Conservation (phyloP, 306 rosid species). For the Lupinus albus region DNA sequence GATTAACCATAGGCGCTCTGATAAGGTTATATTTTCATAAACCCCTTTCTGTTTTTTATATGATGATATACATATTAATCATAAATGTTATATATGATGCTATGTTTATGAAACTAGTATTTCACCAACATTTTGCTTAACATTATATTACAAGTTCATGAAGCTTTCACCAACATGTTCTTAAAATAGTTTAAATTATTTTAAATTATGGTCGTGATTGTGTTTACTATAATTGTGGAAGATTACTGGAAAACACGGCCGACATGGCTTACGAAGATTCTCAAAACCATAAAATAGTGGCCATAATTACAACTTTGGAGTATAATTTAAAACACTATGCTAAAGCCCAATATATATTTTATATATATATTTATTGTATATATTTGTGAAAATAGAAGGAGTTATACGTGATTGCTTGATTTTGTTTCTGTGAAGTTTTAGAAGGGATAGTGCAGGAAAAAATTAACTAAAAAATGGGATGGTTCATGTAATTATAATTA, state of each 20-base stretch:
- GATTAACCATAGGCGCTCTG: slow-evolving; percentile 83
- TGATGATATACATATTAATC: too few species aligned
- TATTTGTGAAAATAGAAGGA: slow-evolving; percentile 9
- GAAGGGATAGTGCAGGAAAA: slow-evolving; percentile 32
- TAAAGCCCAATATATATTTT: too few species aligned
- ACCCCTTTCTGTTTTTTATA: not conserved
- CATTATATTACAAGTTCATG: not conserved
- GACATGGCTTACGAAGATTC: too few species aligned
- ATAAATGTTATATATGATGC: not conserved
- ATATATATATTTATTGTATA: too few species aligned
- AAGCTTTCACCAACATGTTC: not conserved
- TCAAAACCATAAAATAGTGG: too few species aligned
- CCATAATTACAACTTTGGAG: too few species aligned
- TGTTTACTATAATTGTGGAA: too few species aligned
- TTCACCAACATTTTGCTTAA: not conserved
- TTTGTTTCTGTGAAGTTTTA: slow-evolving; percentile 14
- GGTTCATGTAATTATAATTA: slow-evolving; percentile 17
- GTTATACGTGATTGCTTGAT: slow-evolving; percentile 3
- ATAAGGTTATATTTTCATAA: slow-evolving; percentile 63
- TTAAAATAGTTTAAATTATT: too few species aligned
- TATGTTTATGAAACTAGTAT: not conserved
- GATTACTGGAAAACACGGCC: too few species aligned
- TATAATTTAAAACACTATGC: too few species aligned
- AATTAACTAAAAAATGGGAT: slow-evolving; percentile 26
- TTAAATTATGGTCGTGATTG: too few species aligned